Base-by-base conservation (phyloP, 306 rosid species). In the Gynostemma pentaphyllum region DNA sequence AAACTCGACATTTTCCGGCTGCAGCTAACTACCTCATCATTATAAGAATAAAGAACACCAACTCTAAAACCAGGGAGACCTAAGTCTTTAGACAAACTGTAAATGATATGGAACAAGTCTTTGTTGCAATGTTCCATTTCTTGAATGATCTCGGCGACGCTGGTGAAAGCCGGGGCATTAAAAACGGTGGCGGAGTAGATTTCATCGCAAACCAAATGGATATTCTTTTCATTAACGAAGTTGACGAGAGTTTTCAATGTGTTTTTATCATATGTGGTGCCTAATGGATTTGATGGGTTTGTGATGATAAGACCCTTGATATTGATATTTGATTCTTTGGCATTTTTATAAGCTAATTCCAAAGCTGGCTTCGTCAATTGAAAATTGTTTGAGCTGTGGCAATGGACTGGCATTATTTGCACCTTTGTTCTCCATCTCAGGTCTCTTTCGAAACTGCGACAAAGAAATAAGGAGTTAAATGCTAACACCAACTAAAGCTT, bases 1-100 rank as follows among this genome's bases (percentile, higher is more conserved):
- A 92, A 92, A n/a, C 98, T 92, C 2, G 98, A 92, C 98, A 92
- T 92, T 72, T 79, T 88, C 7, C 96, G 77, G 24, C 72, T 88
- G 32, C 76, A 64, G 36, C 14, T 66, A 5, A 92, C 96, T 0
- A 88, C 96, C 0, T 2, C 21, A 5, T 88, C 90, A 9, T 92
- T 92, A 76, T 70, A 88, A 2, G 98, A 92, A 74, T 92, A 92
- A 45, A 92, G 83, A 13, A 92, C 82, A 11, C 98, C 98, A 16
- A 92, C 95, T 34, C 98, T 50, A 2, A 92, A 73, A 1, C 98
- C 98, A 0, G 98, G 98, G 15, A 88, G 75, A 4, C 98, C 98
- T 95, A 92, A 79, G 74, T 86, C 98, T 67, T 92, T 88, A 6
- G 98, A 92, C 70, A 92, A 70, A 29, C 96, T 88, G 29, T 80